Conservation (phyloP, 345 rosid species). For the Dovyalis caffra region DNA sequence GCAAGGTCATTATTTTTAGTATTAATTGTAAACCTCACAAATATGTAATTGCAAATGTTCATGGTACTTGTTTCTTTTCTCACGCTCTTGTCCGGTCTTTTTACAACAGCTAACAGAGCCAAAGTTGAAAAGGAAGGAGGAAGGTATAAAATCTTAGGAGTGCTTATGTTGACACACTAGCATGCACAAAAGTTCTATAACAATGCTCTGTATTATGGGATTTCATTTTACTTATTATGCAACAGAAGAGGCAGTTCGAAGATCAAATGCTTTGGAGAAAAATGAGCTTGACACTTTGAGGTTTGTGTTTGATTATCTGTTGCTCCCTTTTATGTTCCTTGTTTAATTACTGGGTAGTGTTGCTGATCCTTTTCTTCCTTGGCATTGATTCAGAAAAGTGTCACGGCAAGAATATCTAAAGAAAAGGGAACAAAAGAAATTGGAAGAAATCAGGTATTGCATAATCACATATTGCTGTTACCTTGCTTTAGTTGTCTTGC, state of each 20-base stretch:
- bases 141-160: constrained; percentile 52
- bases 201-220: neutral
- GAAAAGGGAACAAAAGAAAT: constrained; percentile 95
- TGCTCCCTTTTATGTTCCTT: constrained; percentile 2
- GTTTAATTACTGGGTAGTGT: neutral
- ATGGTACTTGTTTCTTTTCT: constrained; percentile 12
- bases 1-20: no score
- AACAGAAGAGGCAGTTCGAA: constrained; percentile 74
- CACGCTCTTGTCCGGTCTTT: constrained; percentile 6
- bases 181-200: neutral
- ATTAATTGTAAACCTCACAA: no score
- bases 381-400: constrained; percentile 56
- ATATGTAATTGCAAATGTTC: no score
- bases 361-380: constrained; percentile 17
- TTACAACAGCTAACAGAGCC: constrained; percentile 69
- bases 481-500: neutral
- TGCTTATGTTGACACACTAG: neutral
- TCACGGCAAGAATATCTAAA: constrained; percentile 90
- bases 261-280: constrained; percentile 63
- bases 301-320: constrained; percentile 30
- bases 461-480: neutral
- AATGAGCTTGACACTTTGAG: constrained; percentile 71
- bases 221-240: constrained; percentile 13
- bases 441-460: constrained; percentile 82
- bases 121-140: constrained; percentile 71